Evolutionary conservation across 2,329 filamentous ascomycete genomes (phyloP), one percentile per base, ranked within the genome.

Genomic region (Apiospora marii): DNA sequence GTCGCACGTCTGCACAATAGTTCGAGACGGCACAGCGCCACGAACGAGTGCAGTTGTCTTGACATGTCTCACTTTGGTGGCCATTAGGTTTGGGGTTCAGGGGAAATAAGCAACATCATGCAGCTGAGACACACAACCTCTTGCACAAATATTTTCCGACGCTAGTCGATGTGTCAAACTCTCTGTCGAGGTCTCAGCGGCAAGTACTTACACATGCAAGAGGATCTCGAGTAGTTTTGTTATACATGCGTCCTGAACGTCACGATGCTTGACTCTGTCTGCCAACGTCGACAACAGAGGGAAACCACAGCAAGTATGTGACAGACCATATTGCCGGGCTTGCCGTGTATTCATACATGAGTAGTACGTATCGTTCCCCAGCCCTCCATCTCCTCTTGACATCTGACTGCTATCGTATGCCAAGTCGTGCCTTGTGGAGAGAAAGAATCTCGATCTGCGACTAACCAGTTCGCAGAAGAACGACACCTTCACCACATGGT

Each of bases 81-180:
- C 58, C 12, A 41, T 3, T 41, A 41, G 34, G 34, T 64, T 41
- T 64, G 58, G 19, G 22, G 16, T 4, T 13, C 19, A 22, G 34
- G 19, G 27, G 30, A 61, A 58, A 61, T 61, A 37, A 61, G 53
- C 53, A 61, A 41, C 10, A 64, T 41, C 19, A 2, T 14, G 10
- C 58, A 14, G 58, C 30, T 64, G 58, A 64, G 34, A 64, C 58
- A 64, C 27, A 30, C 30, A 64, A 2, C 58, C 30, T 37, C 22
- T 64, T 13, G 34, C 34, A 41, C 58, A 24, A 41, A n/a, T 64
- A 41, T 64, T 64, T 22, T 64, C 58, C 58, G 58, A 64, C 58
- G 58, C 58, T 64, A 64, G 34, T 64, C 34, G 34, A 41, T 64
- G 58, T 64, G 58, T 41, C 58, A 64, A 64, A 64, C 58, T 41